Conservation (phyloP, 257 asterid genomes). For the Verbascum thapsus region DNA sequence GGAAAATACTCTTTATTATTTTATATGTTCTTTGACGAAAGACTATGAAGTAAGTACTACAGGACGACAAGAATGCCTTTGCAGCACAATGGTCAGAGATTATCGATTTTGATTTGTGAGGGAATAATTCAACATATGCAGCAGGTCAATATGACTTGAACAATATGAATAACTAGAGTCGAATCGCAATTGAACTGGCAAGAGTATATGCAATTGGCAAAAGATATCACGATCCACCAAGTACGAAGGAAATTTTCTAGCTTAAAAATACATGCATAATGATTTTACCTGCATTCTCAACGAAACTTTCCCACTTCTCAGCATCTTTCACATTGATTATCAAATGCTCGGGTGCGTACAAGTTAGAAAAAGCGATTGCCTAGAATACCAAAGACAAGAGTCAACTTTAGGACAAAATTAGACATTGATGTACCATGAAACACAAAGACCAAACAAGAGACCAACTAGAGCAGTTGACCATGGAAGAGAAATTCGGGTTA, state of each 20-base stretch:
- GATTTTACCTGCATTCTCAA: slow-evolving; percentile 89
- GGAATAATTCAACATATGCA: neutral
- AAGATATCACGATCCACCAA: slow-evolving; percentile 11
- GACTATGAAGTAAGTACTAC: too few species aligned
- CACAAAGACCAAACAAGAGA: slow-evolving; percentile 7
- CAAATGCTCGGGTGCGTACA: slow-evolving; percentile 95
- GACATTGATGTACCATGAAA: neutral
- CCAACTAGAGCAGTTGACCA: neutral
- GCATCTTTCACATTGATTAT: slow-evolving; percentile 92
- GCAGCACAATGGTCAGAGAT: too few species aligned
- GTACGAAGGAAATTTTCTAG: slow-evolving; percentile 6
- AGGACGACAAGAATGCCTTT: too few species aligned
- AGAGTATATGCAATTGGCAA: slow-evolving; percentile 13
- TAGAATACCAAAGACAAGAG: slow-evolving; percentile 31
- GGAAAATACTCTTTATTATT: too few species aligned
- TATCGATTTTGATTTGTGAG: neutral
- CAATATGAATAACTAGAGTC: neutral
- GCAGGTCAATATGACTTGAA: neutral
- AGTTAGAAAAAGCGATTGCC: slow-evolving; percentile 89
- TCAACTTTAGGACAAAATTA: slow-evolving; percentile 19
- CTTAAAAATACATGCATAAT: neutral
- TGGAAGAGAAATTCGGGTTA: too few species aligned
- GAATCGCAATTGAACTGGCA: too few species aligned
- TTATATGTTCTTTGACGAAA: too few species aligned
- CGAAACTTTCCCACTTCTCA: slow-evolving; percentile 86